phyloP scores from a whole-genome alignment of 2,329 filamentous ascomycete genomes.

The Exophiala xenobiotica region DNA sequence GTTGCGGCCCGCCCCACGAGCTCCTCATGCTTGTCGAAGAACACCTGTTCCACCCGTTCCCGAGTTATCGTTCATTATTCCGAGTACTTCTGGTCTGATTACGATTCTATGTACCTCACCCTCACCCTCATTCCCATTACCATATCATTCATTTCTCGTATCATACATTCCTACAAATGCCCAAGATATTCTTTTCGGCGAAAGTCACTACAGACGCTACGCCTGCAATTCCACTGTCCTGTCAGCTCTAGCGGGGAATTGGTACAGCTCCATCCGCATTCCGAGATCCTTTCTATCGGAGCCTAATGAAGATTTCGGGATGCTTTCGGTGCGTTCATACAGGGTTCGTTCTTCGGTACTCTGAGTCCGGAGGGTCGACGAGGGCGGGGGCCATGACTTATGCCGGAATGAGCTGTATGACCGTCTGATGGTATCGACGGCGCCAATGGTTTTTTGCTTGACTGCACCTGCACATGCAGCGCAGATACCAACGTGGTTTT shows the following conservation, averaged over 20 bases:
- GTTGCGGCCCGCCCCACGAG: too few species aligned
- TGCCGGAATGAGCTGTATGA: conserved; percentile 14
- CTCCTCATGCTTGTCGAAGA: too few species aligned
- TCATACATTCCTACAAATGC: not conserved
- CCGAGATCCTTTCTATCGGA: not conserved
- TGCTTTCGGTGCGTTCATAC: conserved; percentile 12
- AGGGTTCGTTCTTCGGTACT: conserved; percentile 14
- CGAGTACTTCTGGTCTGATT: too few species aligned
- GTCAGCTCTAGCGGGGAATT: not conserved
- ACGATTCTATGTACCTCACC: not conserved
- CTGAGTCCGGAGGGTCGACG: conserved; percentile 4
- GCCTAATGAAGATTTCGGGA: not conserved
- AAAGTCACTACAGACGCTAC: not conserved
- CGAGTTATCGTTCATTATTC: not conserved
- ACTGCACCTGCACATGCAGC: conserved; percentile 23
- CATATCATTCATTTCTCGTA: not conserved
- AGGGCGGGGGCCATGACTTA: conserved; percentile 11
- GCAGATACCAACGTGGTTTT: conserved; percentile 27
- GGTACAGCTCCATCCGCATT: not conserved
- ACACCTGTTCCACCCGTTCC: too few species aligned
- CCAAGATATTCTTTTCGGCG: not conserved
- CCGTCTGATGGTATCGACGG: conserved; percentile 7
- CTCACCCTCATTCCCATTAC: too few species aligned
- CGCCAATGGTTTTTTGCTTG: conserved; percentile 17
- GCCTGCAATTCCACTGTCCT: not conserved